Evolutionary conservation across 345 rosid genomes (phyloP).

Genomic region (Eutrema heterophyllum): DNA sequence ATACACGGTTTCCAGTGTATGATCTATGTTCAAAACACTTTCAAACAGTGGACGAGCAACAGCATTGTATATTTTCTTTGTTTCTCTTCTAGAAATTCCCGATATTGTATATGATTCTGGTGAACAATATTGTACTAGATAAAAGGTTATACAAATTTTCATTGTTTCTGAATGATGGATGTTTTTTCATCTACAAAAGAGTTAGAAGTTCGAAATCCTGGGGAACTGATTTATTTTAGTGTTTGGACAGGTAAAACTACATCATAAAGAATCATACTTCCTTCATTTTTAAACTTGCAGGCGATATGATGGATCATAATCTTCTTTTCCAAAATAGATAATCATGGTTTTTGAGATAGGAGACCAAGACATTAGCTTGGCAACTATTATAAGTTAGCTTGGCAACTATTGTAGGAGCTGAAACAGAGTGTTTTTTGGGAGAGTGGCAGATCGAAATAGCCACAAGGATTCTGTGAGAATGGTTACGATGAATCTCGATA

Average conservation of each 20-base stretch:
- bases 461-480: no score
- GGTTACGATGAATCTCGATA: no score
- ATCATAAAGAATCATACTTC: neutral
- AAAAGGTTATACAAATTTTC: neutral
- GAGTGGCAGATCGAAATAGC: no score
- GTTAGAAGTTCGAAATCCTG: no score
- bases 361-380: no score
- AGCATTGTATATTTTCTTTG: neutral
- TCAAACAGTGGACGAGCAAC: neutral
- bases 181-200: no score
- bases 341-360: no score
- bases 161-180: neutral
- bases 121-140: neutral
- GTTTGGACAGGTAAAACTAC: neutral
- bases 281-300: neutral
- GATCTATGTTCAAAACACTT: neutral
- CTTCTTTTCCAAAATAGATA: neutral
- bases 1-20: neutral
- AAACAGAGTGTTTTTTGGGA: no score
- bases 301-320: neutral
- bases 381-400: no score
- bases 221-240: neutral
- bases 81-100: neutral
- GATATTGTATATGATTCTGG: no score
- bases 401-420: no score